phyloP scores from a whole-genome alignment of 2,329 filamentous ascomycete genomes.

The Rhexocercosporidium sp. region DNA sequence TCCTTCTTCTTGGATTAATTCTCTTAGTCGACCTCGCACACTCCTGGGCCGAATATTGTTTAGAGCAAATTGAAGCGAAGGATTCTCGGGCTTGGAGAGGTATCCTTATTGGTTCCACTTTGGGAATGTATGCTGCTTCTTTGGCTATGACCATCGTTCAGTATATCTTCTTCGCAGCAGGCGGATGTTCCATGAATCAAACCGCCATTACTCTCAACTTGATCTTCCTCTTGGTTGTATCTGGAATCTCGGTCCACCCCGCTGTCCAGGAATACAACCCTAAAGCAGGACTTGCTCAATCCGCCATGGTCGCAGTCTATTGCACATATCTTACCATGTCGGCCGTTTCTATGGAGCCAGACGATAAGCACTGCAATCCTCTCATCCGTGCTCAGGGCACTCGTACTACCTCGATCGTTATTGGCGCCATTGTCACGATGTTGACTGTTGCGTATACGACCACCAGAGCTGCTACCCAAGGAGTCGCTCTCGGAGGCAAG shows the following conservation, averaged over 20 bases:
- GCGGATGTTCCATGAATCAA: constrained; percentile 93
- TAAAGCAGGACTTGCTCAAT: constrained; percentile 93
- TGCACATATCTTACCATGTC: constrained; percentile 99
- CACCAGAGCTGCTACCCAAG: constrained; percentile 92
- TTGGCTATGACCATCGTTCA: constrained; percentile 94
- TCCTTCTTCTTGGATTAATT: constrained; percentile 89
- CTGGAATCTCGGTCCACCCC: constrained; percentile 86
- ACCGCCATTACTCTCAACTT: constrained; percentile 94
- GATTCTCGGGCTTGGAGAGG: constrained; percentile 86
- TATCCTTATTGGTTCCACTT: constrained; percentile 86
- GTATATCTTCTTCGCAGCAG: constrained; percentile 91
- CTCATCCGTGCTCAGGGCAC: constrained; percentile 85
- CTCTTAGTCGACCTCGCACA: constrained; percentile 94
- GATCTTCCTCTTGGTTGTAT: constrained; percentile 79
- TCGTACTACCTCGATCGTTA: constrained; percentile 85
- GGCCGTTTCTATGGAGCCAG: constrained; percentile 97
- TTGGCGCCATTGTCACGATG: constrained; percentile 95
- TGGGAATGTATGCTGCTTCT: constrained; percentile 91
- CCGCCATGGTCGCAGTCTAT: constrained; percentile 95
- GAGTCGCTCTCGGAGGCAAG: constrained; percentile 72
- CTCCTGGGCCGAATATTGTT: constrained; percentile 95
- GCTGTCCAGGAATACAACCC: constrained; percentile 89
- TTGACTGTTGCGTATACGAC: constrained; percentile 97
- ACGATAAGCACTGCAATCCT: constrained; percentile 93
- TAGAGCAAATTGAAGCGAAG: constrained; percentile 88